Conservation (phyloP, 352 stramenopile species). For the Plasmopara halstedii region DNA sequence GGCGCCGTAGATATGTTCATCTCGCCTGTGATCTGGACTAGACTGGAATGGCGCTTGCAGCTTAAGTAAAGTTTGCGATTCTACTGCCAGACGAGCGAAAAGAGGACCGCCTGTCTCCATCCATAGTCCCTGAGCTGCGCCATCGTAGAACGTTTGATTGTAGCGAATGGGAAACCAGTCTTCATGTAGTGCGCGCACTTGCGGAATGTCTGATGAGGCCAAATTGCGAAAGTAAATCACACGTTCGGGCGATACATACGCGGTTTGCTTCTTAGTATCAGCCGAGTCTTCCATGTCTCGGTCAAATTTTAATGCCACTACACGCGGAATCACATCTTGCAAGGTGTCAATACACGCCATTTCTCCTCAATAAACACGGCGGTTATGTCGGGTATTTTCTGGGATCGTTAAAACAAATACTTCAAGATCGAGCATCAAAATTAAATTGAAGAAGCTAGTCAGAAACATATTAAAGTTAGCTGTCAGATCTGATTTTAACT, state of each 20-base stretch:
- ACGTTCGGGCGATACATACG: slow-evolving; percentile 15
- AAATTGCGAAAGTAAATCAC: slow-evolving; percentile 72
- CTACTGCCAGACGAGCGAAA: slow-evolving; percentile 84
- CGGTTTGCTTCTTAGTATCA: slow-evolving; percentile 3
- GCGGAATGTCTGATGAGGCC: slow-evolving; percentile 68
- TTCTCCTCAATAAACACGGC: not conserved
- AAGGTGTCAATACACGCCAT: slow-evolving; percentile 10
- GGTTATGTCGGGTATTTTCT: slow-evolving; percentile 7
- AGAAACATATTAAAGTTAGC: not conserved
- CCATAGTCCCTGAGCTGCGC: slow-evolving; percentile 79
- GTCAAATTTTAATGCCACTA: slow-evolving; percentile 20
- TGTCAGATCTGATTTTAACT: slow-evolving; percentile 12
- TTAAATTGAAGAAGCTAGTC: not conserved
- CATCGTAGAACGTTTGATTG: slow-evolving; percentile 94
- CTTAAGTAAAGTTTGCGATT: slow-evolving; percentile 23
- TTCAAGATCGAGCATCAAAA: not conserved
- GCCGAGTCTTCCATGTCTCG: slow-evolving; percentile 2
- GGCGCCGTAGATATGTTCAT: slow-evolving; percentile 74
- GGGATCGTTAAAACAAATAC: slow-evolving; percentile 5
- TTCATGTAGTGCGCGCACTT: slow-evolving; percentile 91
- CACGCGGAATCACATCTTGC: slow-evolving; percentile 7
- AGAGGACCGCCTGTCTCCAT: slow-evolving; percentile 81
- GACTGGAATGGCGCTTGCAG: slow-evolving; percentile 6
- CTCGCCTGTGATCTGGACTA: slow-evolving; percentile 2
- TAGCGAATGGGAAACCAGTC: slow-evolving; percentile 97